Conservation (phyloP, 768 basidiomycete species). For the Mycena indigotica region DNA sequence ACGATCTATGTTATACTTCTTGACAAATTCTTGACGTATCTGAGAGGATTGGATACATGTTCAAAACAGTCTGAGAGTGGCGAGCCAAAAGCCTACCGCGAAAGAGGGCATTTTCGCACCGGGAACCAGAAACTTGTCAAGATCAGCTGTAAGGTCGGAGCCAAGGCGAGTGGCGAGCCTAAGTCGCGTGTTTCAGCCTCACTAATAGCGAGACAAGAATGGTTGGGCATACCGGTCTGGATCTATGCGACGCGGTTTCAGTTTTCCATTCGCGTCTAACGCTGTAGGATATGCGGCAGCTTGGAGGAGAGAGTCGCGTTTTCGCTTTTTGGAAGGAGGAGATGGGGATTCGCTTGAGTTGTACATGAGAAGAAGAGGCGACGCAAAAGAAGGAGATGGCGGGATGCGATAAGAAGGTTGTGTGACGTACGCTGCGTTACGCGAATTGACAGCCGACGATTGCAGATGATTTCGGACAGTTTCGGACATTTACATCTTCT, state of each 20-base stretch:
- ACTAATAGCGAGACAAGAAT: not conserved
- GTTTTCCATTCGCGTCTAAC: conserved; percentile 1
- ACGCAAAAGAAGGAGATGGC: not conserved
- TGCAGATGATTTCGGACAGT: too few relatives aligned
- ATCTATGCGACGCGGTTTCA: conserved; percentile 12
- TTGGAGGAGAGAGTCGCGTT: not conserved
- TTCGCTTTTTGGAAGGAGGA: not conserved
- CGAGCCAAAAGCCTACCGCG: not conserved
- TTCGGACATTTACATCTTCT: too few relatives aligned
- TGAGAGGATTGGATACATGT: not conserved
- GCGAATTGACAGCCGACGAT: too few relatives aligned
- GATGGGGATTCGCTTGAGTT: not conserved
- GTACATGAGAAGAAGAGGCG: not conserved
- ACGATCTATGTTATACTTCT: conserved; percentile 19
- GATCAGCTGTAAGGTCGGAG: conserved; percentile 11
- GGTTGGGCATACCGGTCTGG: conserved; percentile 22
- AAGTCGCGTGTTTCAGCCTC: not conserved
- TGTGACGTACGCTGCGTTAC: not conserved
- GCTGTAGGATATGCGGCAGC: not conserved
- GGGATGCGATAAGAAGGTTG: not conserved
- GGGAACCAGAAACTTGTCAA: conserved; percentile 44
- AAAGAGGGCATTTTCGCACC: not conserved
- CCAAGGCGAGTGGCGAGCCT: conserved; percentile 21
- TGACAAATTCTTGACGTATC: conserved; percentile 18
- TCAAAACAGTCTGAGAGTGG: not conserved